These are phyloP conservation scores for Bacidia gigantensis DNA, from an alignment of 495 filamentous ascomycete species.

Conservation along the genomic window DNA sequence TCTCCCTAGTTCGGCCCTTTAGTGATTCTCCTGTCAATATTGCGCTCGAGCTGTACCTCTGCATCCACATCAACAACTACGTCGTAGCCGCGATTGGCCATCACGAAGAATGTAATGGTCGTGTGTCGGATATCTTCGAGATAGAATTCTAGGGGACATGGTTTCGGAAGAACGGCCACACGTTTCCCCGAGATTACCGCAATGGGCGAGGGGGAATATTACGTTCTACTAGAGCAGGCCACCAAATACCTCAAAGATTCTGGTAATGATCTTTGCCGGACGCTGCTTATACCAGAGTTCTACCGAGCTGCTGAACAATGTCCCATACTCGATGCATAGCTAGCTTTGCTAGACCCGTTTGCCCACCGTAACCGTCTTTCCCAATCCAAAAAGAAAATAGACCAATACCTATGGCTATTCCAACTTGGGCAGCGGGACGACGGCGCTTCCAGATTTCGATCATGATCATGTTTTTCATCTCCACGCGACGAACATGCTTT, in stretches of 20 bases:
- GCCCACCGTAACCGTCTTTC: slow-evolving; percentile 23
- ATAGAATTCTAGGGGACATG: too few species aligned
- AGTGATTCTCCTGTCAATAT: too few species aligned
- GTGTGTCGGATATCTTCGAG: neutral
- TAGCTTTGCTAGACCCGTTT: neutral
- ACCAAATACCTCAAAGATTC: too few species aligned
- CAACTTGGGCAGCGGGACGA: slow-evolving; percentile 39
- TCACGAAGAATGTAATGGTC: slow-evolving; percentile 19
- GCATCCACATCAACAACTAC: slow-evolving; percentile 94
- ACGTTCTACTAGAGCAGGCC: too few species aligned
- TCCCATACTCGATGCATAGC: too few species aligned
- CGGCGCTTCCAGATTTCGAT: slow-evolving; percentile 45
- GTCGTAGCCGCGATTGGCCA: slow-evolving; percentile 85
- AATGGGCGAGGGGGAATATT: too few species aligned
- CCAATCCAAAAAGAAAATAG: slow-evolving; percentile 40
- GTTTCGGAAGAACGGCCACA: too few species aligned
- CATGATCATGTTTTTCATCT: slow-evolving; percentile 40
- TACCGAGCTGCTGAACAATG: too few species aligned
- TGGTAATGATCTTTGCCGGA: too few species aligned
- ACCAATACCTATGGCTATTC: slow-evolving; percentile 50
- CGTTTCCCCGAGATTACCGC: too few species aligned
- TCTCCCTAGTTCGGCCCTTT: slow-evolving; percentile 51
- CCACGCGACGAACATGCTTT: slow-evolving; percentile 47
- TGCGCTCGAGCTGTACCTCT: too few species aligned
- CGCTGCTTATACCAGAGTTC: too few species aligned